Conservation (phyloP, 345 rosid species). For the Eucalyptus tenuipes region DNA sequence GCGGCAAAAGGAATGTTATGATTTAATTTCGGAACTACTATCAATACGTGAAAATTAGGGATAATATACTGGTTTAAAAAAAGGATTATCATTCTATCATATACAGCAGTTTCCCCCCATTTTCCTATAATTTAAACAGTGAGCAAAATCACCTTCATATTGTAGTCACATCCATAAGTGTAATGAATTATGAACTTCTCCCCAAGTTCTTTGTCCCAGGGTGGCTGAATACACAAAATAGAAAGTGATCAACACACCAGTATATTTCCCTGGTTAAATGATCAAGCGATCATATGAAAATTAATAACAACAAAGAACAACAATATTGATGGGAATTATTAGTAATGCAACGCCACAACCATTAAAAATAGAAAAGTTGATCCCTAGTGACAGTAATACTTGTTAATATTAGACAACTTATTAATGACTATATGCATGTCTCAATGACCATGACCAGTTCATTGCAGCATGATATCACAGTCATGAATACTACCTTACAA, state of each 20-base stretch:
- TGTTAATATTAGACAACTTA: not conserved
- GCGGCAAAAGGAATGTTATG: not conserved
- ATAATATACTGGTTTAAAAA: not conserved
- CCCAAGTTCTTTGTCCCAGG: slow-evolving; percentile 91
- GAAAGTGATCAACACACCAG: not conserved
- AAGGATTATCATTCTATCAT: not conserved
- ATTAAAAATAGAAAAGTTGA: not conserved
- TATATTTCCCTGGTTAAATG: not conserved
- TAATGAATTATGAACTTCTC: slow-evolving; percentile 86
- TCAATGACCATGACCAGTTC: not conserved
- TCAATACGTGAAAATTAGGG: not conserved
- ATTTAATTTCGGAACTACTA: not conserved
- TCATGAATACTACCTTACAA: not conserved
- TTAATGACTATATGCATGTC: not conserved
- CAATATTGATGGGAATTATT: not conserved
- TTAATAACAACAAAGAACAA: not conserved
- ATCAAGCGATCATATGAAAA: not conserved
- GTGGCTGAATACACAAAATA: slow-evolving; percentile 61
- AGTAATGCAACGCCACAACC: not conserved
- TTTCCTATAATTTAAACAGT: not conserved
- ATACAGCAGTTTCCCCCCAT: not conserved
- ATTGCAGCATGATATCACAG: not conserved
- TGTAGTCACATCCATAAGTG: slow-evolving; percentile 92
- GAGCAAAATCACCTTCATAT: slow-evolving; percentile 58
- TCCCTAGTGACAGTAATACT: not conserved